These are phyloP conservation scores for Rutstroemia sp. DNA, from an alignment of 2,329 filamentous ascomycete genomes.

Conservation along the genomic window DNA sequence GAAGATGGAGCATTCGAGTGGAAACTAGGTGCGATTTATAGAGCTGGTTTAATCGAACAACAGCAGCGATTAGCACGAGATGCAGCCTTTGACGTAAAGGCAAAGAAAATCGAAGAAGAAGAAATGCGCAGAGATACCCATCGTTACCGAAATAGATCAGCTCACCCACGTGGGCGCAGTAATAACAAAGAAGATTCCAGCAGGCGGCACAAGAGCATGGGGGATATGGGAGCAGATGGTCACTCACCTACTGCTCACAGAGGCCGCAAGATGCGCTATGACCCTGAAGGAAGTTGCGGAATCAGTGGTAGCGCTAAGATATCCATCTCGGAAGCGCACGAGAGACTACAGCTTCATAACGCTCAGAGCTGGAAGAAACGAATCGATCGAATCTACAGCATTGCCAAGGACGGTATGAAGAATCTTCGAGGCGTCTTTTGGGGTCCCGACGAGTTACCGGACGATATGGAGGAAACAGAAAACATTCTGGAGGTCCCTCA, in stretches of 20 bases:
- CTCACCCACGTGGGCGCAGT: slow-evolving; percentile 27
- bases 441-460: slow-evolving; percentile 72
- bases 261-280: slow-evolving; percentile 56
- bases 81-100: slow-evolving; percentile 81
- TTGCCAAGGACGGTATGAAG: slow-evolving; percentile 66
- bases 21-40: slow-evolving; percentile 92
- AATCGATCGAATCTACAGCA: slow-evolving; percentile 68
- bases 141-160: slow-evolving; percentile 49
- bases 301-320: slow-evolving; percentile 68
- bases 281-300: slow-evolving; percentile 67
- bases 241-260: slow-evolving; percentile 19
- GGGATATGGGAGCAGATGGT: slow-evolving; percentile 20
- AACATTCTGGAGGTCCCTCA: slow-evolving; percentile 79
- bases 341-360: slow-evolving; percentile 71
- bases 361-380: slow-evolving; percentile 86
- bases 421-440: slow-evolving; percentile 76
- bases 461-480: slow-evolving; percentile 77
- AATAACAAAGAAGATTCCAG: slow-evolving; percentile 19
- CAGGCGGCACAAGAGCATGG: slow-evolving; percentile 26
- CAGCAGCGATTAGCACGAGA: slow-evolving; percentile 83
- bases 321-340: slow-evolving; percentile 67
- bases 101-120: slow-evolving; percentile 74
- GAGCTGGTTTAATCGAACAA: slow-evolving; percentile 81
- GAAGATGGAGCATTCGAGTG: slow-evolving; percentile 97
- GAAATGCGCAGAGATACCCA: slow-evolving; percentile 47